Conservation (phyloP, 2,329 filamentous ascomycete genomes). For the Tolypocladium paradoxum region DNA sequence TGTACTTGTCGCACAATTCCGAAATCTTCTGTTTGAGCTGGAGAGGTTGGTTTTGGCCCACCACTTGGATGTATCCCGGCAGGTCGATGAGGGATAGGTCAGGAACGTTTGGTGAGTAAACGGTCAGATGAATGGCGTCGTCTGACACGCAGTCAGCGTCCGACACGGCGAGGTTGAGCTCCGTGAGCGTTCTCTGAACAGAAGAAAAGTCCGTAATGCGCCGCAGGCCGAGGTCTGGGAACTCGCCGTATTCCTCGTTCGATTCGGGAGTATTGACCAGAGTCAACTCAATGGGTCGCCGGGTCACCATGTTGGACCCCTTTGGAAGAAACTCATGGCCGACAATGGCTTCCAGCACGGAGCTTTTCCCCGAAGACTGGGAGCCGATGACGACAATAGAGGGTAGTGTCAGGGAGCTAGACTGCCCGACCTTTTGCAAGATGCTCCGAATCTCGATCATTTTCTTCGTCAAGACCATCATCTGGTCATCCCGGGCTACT, state of each 20-base stretch:
- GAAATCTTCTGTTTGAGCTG: conserved; percentile 93
- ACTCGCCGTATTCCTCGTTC: conserved; percentile 86
- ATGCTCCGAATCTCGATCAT: conserved; percentile 98
- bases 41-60: conserved; percentile 78
- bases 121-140: conserved; percentile 90
- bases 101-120: conserved; percentile 90
- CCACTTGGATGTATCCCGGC: conserved; percentile 94
- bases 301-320: conserved; percentile 97
- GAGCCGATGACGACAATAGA: conserved; percentile 99
- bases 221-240: conserved; percentile 79
- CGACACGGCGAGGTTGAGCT: conserved; percentile 87
- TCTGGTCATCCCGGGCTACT: conserved; percentile 82
- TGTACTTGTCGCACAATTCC: conserved; percentile 96
- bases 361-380: conserved; percentile 96
- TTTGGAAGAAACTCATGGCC: conserved; percentile 97
- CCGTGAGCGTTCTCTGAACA: conserved; percentile 87
- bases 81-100: conserved; percentile 94
- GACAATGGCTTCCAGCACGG: conserved; percentile 90
- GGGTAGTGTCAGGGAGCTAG: conserved; percentile 74
- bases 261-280: conserved; percentile 89
- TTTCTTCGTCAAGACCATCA: conserved; percentile 98
- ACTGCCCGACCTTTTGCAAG: conserved; percentile 84
- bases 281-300: conserved; percentile 89
- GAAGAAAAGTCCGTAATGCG: conserved; percentile 86
- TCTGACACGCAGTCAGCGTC: conserved; percentile 88